These are phyloP conservation scores for Alternaria alternata DNA, from an alignment of 2,329 filamentous ascomycete species.

Conservation along the genomic window DNA sequence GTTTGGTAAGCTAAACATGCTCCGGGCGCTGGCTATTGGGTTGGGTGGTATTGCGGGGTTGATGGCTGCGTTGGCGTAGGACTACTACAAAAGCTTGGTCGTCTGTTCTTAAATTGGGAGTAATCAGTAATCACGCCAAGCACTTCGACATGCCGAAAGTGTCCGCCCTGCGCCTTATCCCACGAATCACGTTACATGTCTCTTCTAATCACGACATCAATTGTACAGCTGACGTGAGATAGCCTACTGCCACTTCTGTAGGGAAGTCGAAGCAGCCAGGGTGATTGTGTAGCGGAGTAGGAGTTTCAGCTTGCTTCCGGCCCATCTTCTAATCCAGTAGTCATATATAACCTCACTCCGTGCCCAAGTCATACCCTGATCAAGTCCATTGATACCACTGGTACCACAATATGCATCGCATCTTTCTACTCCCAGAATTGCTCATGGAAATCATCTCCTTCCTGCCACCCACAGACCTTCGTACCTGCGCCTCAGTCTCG, in stretches of 20 bases:
- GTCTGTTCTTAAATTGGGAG: not conserved
- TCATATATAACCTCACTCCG: not conserved
- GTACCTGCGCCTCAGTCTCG: conserved; percentile 9
- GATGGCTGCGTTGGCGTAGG: conserved; percentile 23
- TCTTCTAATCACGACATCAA: not conserved
- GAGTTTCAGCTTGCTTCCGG: not conserved
- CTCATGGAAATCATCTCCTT: conserved; percentile 19
- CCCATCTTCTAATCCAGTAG: not conserved
- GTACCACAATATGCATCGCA: conserved; percentile 17
- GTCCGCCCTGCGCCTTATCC: not conserved
- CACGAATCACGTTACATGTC: not conserved
- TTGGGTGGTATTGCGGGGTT: conserved; percentile 36
- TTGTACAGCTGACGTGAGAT: conserved; percentile 2
- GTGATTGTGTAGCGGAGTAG: not conserved
- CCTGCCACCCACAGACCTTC: conserved; percentile 9
- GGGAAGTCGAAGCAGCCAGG: no score
- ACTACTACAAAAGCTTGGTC: not conserved
- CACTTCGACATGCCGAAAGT: not conserved
- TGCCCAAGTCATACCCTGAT: not conserved
- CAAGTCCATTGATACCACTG: not conserved
- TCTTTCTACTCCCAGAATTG: conserved; percentile 26
- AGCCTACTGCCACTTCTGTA: not conserved
- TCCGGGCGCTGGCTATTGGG: conserved; percentile 35
- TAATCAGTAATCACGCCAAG: not conserved
- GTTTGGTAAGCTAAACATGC: conserved; percentile 34